phyloP scores from a whole-genome alignment of 176 grass and related monocot genomes.

The Triticum dicoccoides region DNA sequence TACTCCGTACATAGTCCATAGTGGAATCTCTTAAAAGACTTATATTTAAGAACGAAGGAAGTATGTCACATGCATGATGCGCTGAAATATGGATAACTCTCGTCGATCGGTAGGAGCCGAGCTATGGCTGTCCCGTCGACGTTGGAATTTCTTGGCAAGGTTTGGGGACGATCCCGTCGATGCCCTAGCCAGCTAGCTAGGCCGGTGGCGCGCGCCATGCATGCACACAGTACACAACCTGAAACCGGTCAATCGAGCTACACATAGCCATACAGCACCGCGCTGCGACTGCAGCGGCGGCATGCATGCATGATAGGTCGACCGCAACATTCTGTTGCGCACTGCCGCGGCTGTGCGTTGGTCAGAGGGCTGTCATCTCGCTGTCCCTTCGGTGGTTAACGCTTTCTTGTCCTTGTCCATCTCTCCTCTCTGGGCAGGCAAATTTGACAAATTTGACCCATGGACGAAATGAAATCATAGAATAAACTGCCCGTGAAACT shows the following conservation, averaged over 20 bases:
- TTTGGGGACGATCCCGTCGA: not conserved
- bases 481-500: no score
- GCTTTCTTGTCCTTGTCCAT: constrained; percentile 4
- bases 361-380: constrained; percentile 35
- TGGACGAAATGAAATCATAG: no score
- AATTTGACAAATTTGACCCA: no score
- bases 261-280: not conserved
- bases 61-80: not conserved
- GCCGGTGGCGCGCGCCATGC: no score
- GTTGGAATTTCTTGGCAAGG: constrained; percentile 6
- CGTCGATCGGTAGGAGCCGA: not conserved
- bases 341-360: not conserved
- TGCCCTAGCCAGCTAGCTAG: not conserved
- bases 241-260: not conserved
- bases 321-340: constrained; percentile 36
- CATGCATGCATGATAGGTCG: not conserved
- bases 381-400: not conserved
- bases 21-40: no score
- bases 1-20: no score
- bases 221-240: not conserved
- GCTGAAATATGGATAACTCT: not conserved
- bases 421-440: not conserved
- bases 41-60: no score
- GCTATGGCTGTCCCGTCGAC: not conserved
- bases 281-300: not conserved